A percentile compares a stretch with the other conserved stretches of the same genome.
Conservation (phyloP, 1,139 yeast species). For the Debaryomyces sp. region DNA sequence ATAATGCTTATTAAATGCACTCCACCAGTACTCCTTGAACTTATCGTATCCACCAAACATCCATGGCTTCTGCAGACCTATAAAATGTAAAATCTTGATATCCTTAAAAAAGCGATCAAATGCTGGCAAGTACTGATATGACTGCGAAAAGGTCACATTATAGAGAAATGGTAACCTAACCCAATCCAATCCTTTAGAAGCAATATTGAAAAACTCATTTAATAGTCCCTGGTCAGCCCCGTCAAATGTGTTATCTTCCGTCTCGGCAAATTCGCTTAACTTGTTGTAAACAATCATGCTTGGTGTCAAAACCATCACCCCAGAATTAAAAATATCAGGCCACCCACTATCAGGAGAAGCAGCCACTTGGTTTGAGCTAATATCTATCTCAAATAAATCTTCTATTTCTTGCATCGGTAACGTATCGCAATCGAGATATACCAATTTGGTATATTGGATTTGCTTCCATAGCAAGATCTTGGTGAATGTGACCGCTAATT, state of each 20-base stretch:
- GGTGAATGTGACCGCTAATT: conserved; percentile 31
- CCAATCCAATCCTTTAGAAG: conserved; percentile 25
- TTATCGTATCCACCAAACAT: conserved; percentile 20
- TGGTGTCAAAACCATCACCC: conserved; percentile 33
- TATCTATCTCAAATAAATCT: conserved; percentile 23
- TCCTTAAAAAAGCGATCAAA: conserved; percentile 29
- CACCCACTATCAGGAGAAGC: conserved; percentile 41
- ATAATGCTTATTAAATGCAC: conserved; percentile 28
- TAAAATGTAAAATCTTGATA: conserved; percentile 32
- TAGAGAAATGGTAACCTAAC: conserved; percentile 30
- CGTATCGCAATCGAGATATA: conserved; percentile 36
- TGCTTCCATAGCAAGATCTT: conserved; percentile 34
- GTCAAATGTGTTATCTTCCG: conserved; percentile 26
- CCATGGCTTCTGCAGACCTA: conserved; percentile 36
- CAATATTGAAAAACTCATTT: conserved; percentile 29
- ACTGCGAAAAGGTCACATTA: conserved; percentile 35
- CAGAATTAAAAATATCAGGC: conserved; percentile 41
- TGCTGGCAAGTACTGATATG: conserved; percentile 37
- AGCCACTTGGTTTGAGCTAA: conserved; percentile 20
- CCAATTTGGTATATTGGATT: conserved; percentile 24
- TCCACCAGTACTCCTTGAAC: conserved; percentile 42
- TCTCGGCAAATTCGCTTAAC: conserved; percentile 18
- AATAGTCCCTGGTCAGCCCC: conserved; percentile 40
- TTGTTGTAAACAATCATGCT: conserved; percentile 18
- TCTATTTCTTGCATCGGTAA: conserved; percentile 30